These are phyloP conservation scores for Bremia lactucae DNA, from an alignment of 352 stramenopile species.

Conservation along the genomic window DNA sequence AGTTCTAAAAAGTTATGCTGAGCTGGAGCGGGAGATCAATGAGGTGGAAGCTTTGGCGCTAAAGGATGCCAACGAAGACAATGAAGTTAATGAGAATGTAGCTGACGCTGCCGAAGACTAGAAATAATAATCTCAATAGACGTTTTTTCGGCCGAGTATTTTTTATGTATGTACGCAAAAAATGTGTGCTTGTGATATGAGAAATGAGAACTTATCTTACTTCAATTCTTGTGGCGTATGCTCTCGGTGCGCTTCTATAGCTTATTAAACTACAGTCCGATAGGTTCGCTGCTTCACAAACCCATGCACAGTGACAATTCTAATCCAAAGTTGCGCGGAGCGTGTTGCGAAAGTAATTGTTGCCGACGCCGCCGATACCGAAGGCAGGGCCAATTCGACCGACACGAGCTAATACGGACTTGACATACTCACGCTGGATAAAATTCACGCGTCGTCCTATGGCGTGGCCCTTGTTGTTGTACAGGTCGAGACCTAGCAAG, in stretches of 20 bases:
- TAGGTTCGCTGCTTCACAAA: no score
- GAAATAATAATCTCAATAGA: neutral
- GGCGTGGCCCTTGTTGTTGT: constrained; percentile 61
- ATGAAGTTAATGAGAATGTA: constrained; percentile 21
- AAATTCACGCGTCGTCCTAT: constrained; percentile 36
- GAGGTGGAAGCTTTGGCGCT: constrained; percentile 47
- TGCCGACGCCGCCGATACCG: constrained; percentile 83
- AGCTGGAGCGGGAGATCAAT: constrained; percentile 57
- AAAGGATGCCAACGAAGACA: constrained; percentile 44
- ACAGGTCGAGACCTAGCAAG: constrained; percentile 80
- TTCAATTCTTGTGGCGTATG: no score
- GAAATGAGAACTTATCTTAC: no score
- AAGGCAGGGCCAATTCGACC: constrained; percentile 84
- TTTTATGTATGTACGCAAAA: no score
- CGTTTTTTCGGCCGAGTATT: no score
- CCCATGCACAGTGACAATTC: constrained; percentile 4
- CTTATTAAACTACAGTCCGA: no score
- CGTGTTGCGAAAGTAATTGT: constrained; percentile 51
- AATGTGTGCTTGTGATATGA: no score
- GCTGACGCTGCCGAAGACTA: constrained; percentile 23
- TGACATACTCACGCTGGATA: constrained; percentile 73
- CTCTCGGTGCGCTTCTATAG: no score
- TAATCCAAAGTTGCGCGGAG: constrained; percentile 34
- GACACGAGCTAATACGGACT: constrained; percentile 75
- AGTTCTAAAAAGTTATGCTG: constrained; percentile 60